Percentiles rank a stretch among this genome's conserved stretches.
phyloP scores from a whole-genome alignment of 768 basidiomycete genomes.

The Lactifluus piperatus region DNA sequence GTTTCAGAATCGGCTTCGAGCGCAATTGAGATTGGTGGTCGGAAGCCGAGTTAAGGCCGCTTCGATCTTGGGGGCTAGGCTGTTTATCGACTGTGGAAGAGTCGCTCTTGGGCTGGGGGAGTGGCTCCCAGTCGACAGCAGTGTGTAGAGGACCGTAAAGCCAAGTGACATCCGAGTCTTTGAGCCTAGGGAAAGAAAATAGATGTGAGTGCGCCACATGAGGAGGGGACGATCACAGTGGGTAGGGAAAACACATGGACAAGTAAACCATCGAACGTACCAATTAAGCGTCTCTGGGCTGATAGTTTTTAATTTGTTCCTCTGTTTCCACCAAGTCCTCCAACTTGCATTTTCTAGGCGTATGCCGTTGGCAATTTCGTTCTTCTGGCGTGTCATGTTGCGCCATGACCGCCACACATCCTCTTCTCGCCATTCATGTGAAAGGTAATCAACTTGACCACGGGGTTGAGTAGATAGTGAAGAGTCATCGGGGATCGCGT shows the following conservation, averaged over 20 bases:
- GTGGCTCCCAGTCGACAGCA: conserved; percentile 75
- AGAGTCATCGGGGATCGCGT: conserved; percentile 56
- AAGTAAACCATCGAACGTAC: conserved; percentile 37
- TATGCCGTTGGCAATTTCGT: conserved; percentile 92
- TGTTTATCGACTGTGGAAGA: conserved; percentile 32
- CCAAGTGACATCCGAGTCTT: conserved; percentile 99
- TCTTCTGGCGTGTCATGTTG: conserved; percentile 96
- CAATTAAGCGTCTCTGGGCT: conserved; percentile 98
- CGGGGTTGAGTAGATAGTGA: conserved; percentile 76
- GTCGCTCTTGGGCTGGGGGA: conserved; percentile 43
- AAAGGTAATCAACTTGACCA: conserved; percentile 97
- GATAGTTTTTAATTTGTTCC: conserved; percentile 91
- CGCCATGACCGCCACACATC: conserved; percentile 99
- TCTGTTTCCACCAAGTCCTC: conserved; percentile 99
- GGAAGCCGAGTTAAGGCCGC: conserved; percentile 37
- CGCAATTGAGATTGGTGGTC: conserved; percentile 22
- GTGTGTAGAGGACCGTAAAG: conserved; percentile 95
- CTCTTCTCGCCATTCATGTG: conserved; percentile 95
- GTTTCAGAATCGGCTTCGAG: conserved; percentile 90
- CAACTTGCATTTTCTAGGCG: conserved; percentile 96
- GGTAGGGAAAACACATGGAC: neutral
- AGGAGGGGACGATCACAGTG: neutral
- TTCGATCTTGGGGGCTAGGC: conserved; percentile 38
- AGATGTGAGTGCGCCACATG: conserved; percentile 4
- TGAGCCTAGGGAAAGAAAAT: conserved; percentile 58